Conservation (phyloP, 2,329 filamentous ascomycete genomes). For the Pseudogymnoascus sp. region DNA sequence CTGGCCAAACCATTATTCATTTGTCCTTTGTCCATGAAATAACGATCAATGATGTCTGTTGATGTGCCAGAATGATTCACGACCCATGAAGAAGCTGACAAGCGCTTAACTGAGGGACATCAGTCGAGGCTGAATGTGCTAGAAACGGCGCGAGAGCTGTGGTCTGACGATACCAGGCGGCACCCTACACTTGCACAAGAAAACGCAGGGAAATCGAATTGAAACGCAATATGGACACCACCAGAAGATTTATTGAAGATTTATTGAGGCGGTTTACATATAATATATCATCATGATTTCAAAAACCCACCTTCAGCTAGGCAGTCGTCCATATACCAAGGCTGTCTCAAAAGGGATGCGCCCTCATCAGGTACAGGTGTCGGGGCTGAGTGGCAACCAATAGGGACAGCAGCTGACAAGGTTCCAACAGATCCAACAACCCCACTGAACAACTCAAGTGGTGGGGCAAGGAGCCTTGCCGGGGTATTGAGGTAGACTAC, state of each 20-base stretch:
- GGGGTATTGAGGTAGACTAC: background rate
- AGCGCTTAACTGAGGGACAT: conserved; percentile 1
- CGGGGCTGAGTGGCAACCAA: background rate
- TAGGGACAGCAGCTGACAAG: background rate
- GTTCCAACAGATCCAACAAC: background rate
- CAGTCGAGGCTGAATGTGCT: background rate
- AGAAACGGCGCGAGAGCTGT: background rate
- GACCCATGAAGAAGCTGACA: background rate
- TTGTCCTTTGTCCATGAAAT: background rate
- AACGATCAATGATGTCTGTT: background rate
- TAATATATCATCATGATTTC: background rate
- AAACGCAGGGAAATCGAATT: background rate
- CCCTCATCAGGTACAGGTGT: conserved; percentile 3
- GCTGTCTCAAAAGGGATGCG: background rate
- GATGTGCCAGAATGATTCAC: background rate
- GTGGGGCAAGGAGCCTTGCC: background rate
- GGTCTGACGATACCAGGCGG: background rate
- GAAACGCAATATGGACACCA: background rate
- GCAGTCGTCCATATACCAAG: background rate
- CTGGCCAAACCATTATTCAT: background rate
- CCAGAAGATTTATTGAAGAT: background rate
- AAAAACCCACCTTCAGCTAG: background rate
- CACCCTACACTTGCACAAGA: background rate
- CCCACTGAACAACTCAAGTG: conserved; percentile 3
- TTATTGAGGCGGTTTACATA: background rate